Percentiles rank a stretch among this genome's conserved stretches.
Evolutionary conservation across 306 rosid genomes (phyloP).

Genomic region (Abrus pulchellus): DNA sequence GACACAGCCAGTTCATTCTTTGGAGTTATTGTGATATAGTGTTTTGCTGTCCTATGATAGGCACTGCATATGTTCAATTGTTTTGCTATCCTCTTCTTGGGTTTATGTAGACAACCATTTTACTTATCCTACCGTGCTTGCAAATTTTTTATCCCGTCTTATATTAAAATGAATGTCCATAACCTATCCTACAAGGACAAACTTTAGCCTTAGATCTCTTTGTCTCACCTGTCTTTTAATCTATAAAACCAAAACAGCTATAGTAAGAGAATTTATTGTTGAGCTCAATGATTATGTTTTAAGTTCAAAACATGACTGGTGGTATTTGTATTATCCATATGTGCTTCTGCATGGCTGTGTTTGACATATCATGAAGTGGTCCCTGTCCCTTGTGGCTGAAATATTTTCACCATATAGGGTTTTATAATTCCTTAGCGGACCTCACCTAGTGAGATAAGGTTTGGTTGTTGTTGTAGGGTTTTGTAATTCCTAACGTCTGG

Average conservation of each 20-base stretch:
- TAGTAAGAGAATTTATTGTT: background rate
- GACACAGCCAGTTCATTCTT: conserved; percentile 35
- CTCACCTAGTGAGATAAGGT: too few relatives aligned
- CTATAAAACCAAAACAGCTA: background rate
- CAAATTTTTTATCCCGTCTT: conserved; percentile 18
- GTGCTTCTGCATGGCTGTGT: background rate
- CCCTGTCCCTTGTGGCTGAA: background rate
- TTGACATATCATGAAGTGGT: background rate
- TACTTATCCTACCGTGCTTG: background rate
- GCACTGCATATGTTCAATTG: conserved; percentile 1
- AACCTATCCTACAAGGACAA: background rate
- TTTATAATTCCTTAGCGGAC: background rate
- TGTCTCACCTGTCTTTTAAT: conserved; percentile 20
- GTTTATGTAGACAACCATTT: conserved; percentile 1
- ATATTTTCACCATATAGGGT: background rate
- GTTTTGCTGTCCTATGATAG: conserved; percentile 25
- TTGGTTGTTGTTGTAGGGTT: background rate
- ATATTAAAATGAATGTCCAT: background rate
- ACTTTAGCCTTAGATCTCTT: background rate
- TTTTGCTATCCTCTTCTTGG: conserved; percentile 16
- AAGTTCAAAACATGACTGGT: background rate
- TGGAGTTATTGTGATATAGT: background rate
- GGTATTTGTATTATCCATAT: background rate
- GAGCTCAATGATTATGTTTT: conserved; percentile 1
- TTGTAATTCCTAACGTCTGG: background rate